phyloP scores from a whole-genome alignment of 371 early-diverging fungal genomes.

The Actinomortierella wolfii region DNA sequence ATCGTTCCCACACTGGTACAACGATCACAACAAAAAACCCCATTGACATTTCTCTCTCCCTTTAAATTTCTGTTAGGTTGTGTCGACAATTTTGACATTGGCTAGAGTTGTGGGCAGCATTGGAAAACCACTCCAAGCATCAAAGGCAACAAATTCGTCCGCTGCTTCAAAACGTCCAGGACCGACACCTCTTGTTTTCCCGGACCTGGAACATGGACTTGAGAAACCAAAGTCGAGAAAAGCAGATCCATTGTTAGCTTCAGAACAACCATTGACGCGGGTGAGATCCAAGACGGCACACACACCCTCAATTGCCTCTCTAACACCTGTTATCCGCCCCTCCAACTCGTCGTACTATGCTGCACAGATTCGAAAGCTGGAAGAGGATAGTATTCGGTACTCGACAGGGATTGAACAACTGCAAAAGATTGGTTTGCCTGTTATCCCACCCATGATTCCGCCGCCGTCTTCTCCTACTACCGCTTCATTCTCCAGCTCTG shows the following conservation, averaged over 20 bases:
- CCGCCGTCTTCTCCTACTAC: too few species aligned
- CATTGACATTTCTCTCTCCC: not conserved
- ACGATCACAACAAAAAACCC: too few species aligned
- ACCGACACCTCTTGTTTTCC: conserved; percentile 14
- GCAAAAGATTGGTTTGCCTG: conserved; percentile 3
- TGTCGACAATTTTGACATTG: conserved; percentile 57
- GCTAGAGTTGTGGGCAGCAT: conserved; percentile 43
- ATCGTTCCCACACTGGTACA: too few species aligned
- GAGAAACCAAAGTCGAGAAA: too few species aligned
- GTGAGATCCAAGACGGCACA: conserved; percentile 41
- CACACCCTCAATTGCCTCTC: conserved; percentile 17
- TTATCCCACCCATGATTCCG: too few species aligned
- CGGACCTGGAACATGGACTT: conserved; percentile 8
- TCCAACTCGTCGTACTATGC: conserved; percentile 34
- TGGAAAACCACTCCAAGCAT: conserved; percentile 4
- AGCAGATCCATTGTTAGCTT: conserved; percentile 4
- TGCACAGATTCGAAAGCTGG: conserved; percentile 34
- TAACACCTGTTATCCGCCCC: conserved; percentile 32
- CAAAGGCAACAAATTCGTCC: not conserved
- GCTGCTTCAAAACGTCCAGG: conserved; percentile 19
- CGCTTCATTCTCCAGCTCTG: too few species aligned
- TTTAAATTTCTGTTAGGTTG: conserved; percentile 27
- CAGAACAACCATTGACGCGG: conserved; percentile 9
- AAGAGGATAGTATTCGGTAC: conserved; percentile 40
- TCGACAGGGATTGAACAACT: conserved; percentile 27